Conservation (phyloP, 495 filamentous ascomycete genomes). For the Penicillium egyptiacum region DNA sequence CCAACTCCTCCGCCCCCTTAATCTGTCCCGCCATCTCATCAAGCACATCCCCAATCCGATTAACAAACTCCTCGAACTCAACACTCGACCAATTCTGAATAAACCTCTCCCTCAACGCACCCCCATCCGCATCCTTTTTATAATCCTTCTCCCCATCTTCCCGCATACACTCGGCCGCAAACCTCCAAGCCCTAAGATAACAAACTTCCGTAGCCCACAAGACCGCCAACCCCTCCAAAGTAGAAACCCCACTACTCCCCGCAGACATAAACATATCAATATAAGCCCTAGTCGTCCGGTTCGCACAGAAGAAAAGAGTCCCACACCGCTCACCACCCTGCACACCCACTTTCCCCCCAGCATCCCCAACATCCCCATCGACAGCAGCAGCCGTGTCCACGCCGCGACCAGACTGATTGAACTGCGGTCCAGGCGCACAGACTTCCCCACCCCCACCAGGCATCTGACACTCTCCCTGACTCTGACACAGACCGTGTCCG, state of each 20-base stretch:
- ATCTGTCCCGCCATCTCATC: slow-evolving; percentile 46
- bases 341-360: neutral
- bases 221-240: slow-evolving; percentile 67
- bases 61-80: slow-evolving; percentile 60
- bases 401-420: neutral
- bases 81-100: slow-evolving; percentile 65
- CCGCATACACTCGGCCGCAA: slow-evolving; percentile 45
- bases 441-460: slow-evolving; percentile 17
- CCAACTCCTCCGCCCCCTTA: slow-evolving; percentile 40
- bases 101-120: slow-evolving; percentile 59
- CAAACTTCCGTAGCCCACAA: slow-evolving; percentile 73
- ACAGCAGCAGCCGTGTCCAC: neutral
- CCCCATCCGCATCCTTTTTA: slow-evolving; percentile 56
- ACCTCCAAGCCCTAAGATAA: slow-evolving; percentile 61
- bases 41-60: slow-evolving; percentile 38
- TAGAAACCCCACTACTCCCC: slow-evolving; percentile 40
- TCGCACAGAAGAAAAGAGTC: slow-evolving; percentile 33
- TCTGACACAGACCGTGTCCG: slow-evolving; percentile 14
- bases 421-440: slow-evolving; percentile 11
- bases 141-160: slow-evolving; percentile 8
- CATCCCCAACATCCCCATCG: neutral
- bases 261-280: slow-evolving; percentile 57
- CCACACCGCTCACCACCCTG: slow-evolving; percentile 10
- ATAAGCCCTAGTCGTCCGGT: slow-evolving; percentile 49
- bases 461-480: slow-evolving; percentile 30